Base-by-base conservation (phyloP, 805 yeast species). In the Yamadazyma sp. region DNA sequence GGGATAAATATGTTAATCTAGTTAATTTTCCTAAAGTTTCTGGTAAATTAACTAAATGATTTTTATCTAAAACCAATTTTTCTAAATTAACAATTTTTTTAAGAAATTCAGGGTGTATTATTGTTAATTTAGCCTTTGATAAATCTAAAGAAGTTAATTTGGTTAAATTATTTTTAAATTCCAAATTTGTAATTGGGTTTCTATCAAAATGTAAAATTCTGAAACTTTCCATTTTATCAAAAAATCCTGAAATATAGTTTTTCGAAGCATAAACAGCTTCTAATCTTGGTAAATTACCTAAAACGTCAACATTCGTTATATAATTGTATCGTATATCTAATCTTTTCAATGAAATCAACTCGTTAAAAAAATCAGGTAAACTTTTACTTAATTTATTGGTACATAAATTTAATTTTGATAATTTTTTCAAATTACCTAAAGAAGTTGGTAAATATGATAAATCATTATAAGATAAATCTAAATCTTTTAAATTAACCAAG, bases 401-500 rank as follows among this genome's bases (percentile, higher is more conserved):
- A 22, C 89, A 80, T 27, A 89, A 60, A 46, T 82, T 82, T 45
- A 91, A 69, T 41, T 78, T 80, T 31, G 79, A 80, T 27, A 93
- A 65, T 17, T 79, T 75, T 1, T 60, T 64, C 40, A 91, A 61
- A 15, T 73, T 65, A 11, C 78, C 75, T 21, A 87, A 70, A 3
- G 79, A 69, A 9, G 59, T 67, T 0, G 97, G 94, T 1, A 93
- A 46, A 2, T 40, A 40, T 2, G 70, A 59, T 19, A 93, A 73
- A 33, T 76, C 75, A 56, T 93, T 93, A 58, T 86, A 89, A 0
- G 96, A 85, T 27, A 91, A 52, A 52, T 91, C 94, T 43, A 93
- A 66, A 35, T 81, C 82, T 27, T 67, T 61, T 35, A 91, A 68
- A 33, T 73, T 73, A 0, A 67, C 52, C 42, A 91, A 68, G 16